These are phyloP conservation scores for Filobasidium wieringae DNA, from an alignment of 768 basidiomycete species.

Conservation along the genomic window DNA sequence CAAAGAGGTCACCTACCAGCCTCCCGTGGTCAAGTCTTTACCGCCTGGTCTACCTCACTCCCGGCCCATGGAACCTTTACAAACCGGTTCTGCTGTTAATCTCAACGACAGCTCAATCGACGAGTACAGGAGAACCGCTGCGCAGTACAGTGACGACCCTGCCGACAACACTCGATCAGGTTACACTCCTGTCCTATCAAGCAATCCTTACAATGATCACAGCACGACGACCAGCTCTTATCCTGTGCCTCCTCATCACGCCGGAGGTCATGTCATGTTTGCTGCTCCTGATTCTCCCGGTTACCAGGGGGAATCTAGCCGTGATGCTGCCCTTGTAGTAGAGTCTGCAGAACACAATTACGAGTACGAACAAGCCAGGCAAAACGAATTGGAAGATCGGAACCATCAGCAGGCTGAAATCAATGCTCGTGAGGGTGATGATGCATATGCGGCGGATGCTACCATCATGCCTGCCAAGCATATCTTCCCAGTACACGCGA, in stretches of 20 bases:
- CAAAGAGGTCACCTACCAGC: conserved; percentile 6
- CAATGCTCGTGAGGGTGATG: not conserved
- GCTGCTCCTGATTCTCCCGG: not conserved
- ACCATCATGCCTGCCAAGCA: not conserved
- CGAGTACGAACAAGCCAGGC: conserved; percentile 12
- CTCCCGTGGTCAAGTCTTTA: conserved; percentile 3
- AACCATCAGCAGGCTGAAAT: not conserved
- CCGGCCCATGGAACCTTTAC: conserved; percentile 5
- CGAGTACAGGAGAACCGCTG: conserved; percentile 8
- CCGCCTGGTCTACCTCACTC: conserved; percentile 13
- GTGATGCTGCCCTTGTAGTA: not conserved
- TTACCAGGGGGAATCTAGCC: not conserved
- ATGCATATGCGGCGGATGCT: not conserved
- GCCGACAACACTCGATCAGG: not conserved
- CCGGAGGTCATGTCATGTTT: conserved; percentile 11
- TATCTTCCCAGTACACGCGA: not conserved
- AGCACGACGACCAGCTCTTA: too few relatives aligned
- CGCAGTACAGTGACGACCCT: conserved; percentile 12
- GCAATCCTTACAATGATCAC: too few relatives aligned
- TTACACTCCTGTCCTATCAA: too few relatives aligned
- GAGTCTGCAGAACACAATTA: conserved; percentile 2
- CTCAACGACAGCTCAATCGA: not conserved
- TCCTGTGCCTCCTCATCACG: too few relatives aligned
- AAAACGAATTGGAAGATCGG: not conserved
- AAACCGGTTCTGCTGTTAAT: not conserved